These are phyloP conservation scores for Sicyos baderoa DNA, from an alignment of 306 rosid genomes.

Conservation along the genomic window DNA sequence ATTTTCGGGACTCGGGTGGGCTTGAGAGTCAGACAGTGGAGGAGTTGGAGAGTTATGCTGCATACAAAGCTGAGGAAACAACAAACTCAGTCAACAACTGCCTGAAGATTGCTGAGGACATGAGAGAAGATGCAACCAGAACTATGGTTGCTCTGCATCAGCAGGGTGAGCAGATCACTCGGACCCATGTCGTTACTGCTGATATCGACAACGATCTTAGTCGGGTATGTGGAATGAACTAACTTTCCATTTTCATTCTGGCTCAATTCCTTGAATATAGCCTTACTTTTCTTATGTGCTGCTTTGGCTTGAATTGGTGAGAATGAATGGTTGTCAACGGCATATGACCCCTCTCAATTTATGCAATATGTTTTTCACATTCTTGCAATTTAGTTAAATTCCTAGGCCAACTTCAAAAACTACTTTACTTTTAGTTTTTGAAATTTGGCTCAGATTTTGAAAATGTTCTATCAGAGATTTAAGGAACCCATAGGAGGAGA, in stretches of 20 bases:
- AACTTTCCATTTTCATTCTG: not conserved
- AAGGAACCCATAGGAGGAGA: too few species aligned
- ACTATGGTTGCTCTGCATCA: conserved; percentile 76
- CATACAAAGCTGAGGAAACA: conserved; percentile 86
- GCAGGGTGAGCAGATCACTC: conserved; percentile 90
- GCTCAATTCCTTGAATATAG: not conserved
- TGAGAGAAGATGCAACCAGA: conserved; percentile 75
- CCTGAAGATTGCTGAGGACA: conserved; percentile 86
- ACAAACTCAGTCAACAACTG: conserved; percentile 66
- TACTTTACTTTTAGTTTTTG: too few species aligned
- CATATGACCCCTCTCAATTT: too few species aligned
- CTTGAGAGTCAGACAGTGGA: conserved; percentile 75
- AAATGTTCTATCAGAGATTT: not conserved
- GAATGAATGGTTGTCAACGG: not conserved
- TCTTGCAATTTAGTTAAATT: too few species aligned
- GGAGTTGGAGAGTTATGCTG: conserved; percentile 72
- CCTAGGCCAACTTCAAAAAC: too few species aligned
- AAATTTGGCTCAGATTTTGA: too few species aligned
- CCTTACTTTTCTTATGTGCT: not conserved
- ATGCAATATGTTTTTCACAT: too few species aligned
- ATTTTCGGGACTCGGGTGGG: conserved; percentile 73
- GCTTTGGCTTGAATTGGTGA: not conserved
- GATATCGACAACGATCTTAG: conserved; percentile 81
- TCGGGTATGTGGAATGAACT: conserved; percentile 45
- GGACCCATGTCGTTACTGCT: conserved; percentile 73